Evolutionary conservation across 305 asterid genomes (phyloP).

Genomic region (Rubia peregrina): DNA sequence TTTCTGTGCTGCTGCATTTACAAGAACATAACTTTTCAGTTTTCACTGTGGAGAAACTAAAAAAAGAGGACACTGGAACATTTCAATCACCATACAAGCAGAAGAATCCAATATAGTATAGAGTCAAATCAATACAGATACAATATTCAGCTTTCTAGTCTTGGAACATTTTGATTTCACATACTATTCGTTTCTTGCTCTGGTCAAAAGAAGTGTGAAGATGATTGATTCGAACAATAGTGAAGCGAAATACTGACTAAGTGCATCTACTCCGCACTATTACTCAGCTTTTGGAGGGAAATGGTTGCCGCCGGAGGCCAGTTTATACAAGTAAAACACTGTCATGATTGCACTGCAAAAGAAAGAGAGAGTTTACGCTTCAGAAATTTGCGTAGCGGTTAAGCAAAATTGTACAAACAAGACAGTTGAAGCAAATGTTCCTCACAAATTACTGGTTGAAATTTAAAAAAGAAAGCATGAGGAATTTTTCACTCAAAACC

Average conservation of each 20-base stretch:
- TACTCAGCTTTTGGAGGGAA: conserved; percentile 31
- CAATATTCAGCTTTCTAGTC: not conserved
- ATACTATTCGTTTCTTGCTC: not conserved
- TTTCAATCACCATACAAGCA: not conserved
- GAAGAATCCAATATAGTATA: not conserved
- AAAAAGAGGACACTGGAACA: not conserved
- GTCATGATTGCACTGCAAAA: conserved; percentile 41
- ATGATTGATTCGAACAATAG: not conserved
- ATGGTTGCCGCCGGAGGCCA: conserved; percentile 40
- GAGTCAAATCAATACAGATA: not conserved
- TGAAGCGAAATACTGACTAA: conserved; percentile 5
- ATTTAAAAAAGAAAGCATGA: not conserved
- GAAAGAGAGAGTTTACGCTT: conserved; percentile 2
- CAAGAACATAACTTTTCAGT: not conserved
- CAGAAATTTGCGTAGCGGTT: not conserved
- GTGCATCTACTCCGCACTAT: conserved; percentile 7
- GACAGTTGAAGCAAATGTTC: not conserved
- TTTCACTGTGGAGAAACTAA: not conserved
- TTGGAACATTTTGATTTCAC: not conserved
- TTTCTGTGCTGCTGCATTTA: not conserved
- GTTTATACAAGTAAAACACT: conserved; percentile 35
- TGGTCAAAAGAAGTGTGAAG: not conserved
- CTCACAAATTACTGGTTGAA: not conserved
- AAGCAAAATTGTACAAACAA: not conserved
- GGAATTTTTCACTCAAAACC: not conserved